Conservation (phyloP, 2,329 filamentous ascomycete genomes). For the Cucurbitaria berberidis region DNA sequence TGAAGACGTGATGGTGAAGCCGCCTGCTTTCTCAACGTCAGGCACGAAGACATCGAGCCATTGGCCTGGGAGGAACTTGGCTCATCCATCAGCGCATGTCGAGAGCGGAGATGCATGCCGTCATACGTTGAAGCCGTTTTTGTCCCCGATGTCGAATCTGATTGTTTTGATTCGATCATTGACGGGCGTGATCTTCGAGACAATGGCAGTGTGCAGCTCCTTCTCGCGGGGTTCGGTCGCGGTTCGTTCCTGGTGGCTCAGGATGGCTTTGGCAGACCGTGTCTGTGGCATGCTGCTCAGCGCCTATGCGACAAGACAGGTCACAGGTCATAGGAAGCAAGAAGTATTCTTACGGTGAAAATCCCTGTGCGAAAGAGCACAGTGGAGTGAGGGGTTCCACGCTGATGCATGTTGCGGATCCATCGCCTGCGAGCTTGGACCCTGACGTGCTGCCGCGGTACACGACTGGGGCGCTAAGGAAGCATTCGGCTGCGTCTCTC, state of each 20-base stretch:
- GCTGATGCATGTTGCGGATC: constrained; percentile 16
- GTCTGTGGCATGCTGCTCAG: constrained; percentile 41
- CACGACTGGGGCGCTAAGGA: constrained; percentile 7
- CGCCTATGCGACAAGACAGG: constrained; percentile 17
- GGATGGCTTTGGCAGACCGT: constrained; percentile 37
- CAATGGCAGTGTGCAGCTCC: constrained; percentile 66
- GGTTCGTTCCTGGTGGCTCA: constrained; percentile 72
- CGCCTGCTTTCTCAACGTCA: constrained; percentile 71
- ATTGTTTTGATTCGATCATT: constrained; percentile 74
- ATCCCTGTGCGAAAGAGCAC: constrained; percentile 27
- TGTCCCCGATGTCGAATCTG: constrained; percentile 63
- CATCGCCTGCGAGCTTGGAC: constrained; percentile 19
- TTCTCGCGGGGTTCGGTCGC: constrained; percentile 73
- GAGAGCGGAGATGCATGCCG: constrained; percentile 30
- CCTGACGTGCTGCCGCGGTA: neutral
- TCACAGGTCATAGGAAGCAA: constrained; percentile 23
- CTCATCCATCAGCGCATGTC: constrained; percentile 38
- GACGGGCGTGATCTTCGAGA: constrained; percentile 67
- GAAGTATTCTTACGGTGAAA: constrained; percentile 18
- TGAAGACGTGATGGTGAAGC: constrained; percentile 85
- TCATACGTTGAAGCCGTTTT: constrained; percentile 58
- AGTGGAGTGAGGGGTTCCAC: constrained; percentile 21
- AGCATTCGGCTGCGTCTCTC: neutral
- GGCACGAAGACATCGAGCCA: constrained; percentile 87
- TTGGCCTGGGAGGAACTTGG: constrained; percentile 79